Evolutionary conservation across 176 grass and related monocot species (phyloP).

Genomic region (Oryza rufipogon): DNA sequence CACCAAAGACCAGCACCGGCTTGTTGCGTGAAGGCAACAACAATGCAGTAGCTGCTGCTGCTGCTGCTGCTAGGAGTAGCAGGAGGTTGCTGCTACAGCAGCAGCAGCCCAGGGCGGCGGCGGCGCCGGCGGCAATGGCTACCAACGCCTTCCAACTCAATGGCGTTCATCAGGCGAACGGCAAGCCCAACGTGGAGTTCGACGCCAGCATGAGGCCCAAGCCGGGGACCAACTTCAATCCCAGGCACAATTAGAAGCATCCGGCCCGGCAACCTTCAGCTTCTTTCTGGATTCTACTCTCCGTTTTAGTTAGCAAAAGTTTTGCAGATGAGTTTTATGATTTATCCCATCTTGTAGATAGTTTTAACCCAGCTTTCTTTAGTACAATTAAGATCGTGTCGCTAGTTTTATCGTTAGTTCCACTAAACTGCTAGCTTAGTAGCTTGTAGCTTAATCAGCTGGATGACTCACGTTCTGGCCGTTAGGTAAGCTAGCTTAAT

Average conservation of each 20-base stretch:
- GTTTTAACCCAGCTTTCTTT: not conserved
- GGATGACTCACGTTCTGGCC: not conserved
- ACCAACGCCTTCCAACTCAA: constrained; percentile 36
- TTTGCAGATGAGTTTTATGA: not conserved
- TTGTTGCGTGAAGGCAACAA: not conserved
- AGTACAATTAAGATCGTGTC: not conserved
- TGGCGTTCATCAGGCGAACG: not conserved
- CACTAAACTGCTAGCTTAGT: not conserved
- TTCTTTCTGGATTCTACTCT: not conserved
- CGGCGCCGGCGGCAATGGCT: not conserved
- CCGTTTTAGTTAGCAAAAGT: not conserved
- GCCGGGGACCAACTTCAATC: constrained; percentile 39
- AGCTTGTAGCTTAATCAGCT: not conserved
- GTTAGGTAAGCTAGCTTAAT: not conserved
- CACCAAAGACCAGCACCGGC: not conserved
- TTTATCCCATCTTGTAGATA: constrained; percentile 13
- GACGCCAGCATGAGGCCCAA: constrained; percentile 52
- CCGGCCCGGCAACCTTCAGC: not conserved
- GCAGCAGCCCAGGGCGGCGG: not conserved
- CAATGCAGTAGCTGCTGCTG: not conserved
- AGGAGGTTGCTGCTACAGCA: constrained; percentile 55
- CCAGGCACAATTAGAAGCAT: constrained; percentile 62
- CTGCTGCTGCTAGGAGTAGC: not conserved
- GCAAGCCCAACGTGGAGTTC: constrained; percentile 47
- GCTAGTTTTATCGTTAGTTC: not conserved